phyloP scores from a whole-genome alignment of 2,329 filamentous ascomycete genomes.

The Penicillium sp. region DNA sequence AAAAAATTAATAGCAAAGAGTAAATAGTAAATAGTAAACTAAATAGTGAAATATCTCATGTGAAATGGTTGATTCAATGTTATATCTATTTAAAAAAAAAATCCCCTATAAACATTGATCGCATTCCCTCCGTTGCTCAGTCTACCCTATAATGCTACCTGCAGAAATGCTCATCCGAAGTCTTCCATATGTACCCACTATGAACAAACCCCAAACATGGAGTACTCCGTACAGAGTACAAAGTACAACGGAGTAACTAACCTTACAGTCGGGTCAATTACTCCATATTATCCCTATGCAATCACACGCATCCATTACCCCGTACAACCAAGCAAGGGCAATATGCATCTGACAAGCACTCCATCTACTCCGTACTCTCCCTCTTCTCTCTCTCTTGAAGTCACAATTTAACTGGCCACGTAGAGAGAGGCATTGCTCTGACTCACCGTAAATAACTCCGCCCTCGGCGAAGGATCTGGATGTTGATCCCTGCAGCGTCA shows the following conservation, averaged over 20 bases:
- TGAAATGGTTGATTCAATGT: too few relatives aligned
- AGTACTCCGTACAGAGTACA: neutral
- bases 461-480: neutral
- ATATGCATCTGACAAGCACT: neutral
- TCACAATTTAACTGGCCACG: constrained; percentile 1
- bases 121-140: constrained; percentile 8
- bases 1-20: too few relatives aligned
- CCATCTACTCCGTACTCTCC: neutral
- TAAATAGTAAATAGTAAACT: too few relatives aligned
- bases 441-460: constrained; percentile 16
- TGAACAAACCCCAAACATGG: neutral
- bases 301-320: constrained; percentile 14
- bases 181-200: neutral
- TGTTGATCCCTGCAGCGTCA: constrained; percentile 24
- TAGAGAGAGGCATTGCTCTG: constrained; percentile 6
- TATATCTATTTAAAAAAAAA: neutral
- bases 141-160: neutral
- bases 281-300: neutral
- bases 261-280: neutral
- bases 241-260: neutral
- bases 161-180: neutral
- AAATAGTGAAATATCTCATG: neutral
- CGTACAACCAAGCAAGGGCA: constrained; percentile 27
- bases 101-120: neutral
- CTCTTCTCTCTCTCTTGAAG: neutral